These are phyloP conservation scores for Oidium heveae DNA, from an alignment of 2,329 filamentous ascomycete species.

Conservation along the genomic window DNA sequence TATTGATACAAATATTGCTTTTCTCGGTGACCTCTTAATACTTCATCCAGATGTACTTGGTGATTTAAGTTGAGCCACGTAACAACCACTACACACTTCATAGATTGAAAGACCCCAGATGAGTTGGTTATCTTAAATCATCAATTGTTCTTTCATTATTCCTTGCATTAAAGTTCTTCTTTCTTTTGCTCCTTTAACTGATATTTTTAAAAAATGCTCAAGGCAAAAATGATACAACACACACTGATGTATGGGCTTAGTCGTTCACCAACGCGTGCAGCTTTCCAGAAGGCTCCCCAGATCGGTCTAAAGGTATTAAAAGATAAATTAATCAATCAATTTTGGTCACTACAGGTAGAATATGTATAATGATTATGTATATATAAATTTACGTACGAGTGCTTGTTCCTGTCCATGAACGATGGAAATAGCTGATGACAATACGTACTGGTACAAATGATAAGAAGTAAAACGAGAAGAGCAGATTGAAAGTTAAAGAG, in stretches of 20 bases:
- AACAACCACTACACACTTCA: too few relatives aligned
- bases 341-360: too few relatives aligned
- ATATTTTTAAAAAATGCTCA: slow-evolving; percentile 22
- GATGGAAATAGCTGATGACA: slow-evolving; percentile 71
- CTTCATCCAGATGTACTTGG: too few relatives aligned
- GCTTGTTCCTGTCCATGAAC: slow-evolving; percentile 80
- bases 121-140: too few relatives aligned
- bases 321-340: not conserved
- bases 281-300: slow-evolving; percentile 78
- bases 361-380: too few relatives aligned
- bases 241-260: slow-evolving; percentile 88
- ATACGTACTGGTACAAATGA: slow-evolving; percentile 91
- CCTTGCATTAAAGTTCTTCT: too few relatives aligned
- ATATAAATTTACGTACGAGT: slow-evolving; percentile 34
- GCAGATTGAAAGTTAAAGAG: slow-evolving; percentile 98
- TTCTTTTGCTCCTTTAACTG: too few relatives aligned
- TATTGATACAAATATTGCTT: too few relatives aligned
- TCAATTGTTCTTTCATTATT: too few relatives aligned
- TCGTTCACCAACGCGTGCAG: slow-evolving; percentile 71
- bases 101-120: too few relatives aligned
- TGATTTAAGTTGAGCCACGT: too few relatives aligned
- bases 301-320: slow-evolving; percentile 8
- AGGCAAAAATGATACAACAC: slow-evolving; percentile 84
- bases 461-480: slow-evolving; percentile 74
- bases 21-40: too few relatives aligned